Evolutionary conservation across 2,329 filamentous ascomycete genomes (phyloP).

Genomic region (Pyrenochaeta sp.): DNA sequence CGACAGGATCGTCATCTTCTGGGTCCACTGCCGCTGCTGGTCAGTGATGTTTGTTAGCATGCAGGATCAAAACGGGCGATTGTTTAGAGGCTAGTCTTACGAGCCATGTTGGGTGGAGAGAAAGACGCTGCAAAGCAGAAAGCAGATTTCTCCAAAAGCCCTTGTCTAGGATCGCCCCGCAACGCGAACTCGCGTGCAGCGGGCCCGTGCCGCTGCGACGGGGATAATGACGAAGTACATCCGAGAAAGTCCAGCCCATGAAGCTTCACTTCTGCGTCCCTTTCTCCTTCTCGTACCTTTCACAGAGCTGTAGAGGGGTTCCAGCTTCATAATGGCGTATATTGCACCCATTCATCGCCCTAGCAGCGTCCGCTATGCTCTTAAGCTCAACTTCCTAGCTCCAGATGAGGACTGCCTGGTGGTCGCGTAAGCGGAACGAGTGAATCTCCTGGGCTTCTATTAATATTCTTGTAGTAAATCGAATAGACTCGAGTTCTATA

Average conservation of each 20-base stretch:
- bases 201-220: conserved; percentile 30
- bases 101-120: conserved; percentile 33
- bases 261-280: background rate
- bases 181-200: conserved; percentile 25
- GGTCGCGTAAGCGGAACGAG: conserved; percentile 72
- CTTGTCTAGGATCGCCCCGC: conserved; percentile 27
- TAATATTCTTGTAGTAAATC: conserved; percentile 65
- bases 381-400: conserved; percentile 79
- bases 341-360: conserved; percentile 91
- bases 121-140: conserved; percentile 12
- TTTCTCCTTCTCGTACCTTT: background rate
- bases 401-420: conserved; percentile 82
- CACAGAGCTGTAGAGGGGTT: conserved; percentile 19
- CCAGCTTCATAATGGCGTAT: conserved; percentile 76
- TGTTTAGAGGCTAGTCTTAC: conserved; percentile 27
- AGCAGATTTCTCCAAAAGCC: conserved; percentile 16
- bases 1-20: conserved; percentile 58
- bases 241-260: conserved; percentile 23
- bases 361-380: conserved; percentile 88
- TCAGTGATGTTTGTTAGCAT: conserved; percentile 12
- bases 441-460: background rate
- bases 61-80: background rate
- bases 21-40: conserved; percentile 35
- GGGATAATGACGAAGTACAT: conserved; percentile 44
- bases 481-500: conserved; percentile 87